Evolutionary conservation across 495 filamentous ascomycete genomes (phyloP).

Genomic region (Penicillium pulvis): DNA sequence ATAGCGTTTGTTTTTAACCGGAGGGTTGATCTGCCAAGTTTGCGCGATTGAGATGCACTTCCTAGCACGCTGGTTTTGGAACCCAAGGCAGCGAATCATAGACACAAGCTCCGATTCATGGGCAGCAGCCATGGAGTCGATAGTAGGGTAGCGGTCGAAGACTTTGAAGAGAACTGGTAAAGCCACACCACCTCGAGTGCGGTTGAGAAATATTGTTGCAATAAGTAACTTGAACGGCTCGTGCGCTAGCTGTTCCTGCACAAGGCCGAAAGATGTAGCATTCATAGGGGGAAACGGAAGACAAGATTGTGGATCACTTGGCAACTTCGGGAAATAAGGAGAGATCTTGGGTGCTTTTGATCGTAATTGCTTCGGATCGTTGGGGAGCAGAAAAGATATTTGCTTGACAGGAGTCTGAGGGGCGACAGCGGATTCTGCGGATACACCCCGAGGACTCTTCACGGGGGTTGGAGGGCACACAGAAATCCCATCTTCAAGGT

Average conservation of each 20-base stretch:
- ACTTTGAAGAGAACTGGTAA: constrained; percentile 75
- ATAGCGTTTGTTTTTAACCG: constrained; percentile 59
- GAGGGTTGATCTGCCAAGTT: constrained; percentile 68
- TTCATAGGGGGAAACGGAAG: constrained; percentile 72
- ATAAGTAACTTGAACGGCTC: constrained; percentile 74
- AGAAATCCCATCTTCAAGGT: constrained; percentile 5
- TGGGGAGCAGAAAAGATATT: neutral
- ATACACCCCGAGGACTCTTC: constrained; percentile 1
- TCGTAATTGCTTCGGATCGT: constrained; percentile 19
- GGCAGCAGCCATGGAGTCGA: constrained; percentile 63
- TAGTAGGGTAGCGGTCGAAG: constrained; percentile 67
- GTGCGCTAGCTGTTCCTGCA: constrained; percentile 76
- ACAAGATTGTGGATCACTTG: constrained; percentile 57
- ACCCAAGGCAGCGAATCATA: constrained; percentile 72
- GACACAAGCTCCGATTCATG: constrained; percentile 55
- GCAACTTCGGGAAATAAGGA: constrained; percentile 46
- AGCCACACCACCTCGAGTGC: constrained; percentile 72
- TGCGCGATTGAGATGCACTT: constrained; percentile 69
- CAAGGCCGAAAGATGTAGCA: constrained; percentile 66
- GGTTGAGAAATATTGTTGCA: constrained; percentile 80
- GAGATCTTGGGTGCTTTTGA: constrained; percentile 41
- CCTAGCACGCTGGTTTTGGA: constrained; percentile 64
- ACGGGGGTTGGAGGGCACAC: neutral
- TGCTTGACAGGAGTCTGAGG: constrained; percentile 15
- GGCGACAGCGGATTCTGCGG: neutral